phyloP scores from a whole-genome alignment of 2,329 filamentous ascomycete species.

The Bipolaris zeicola region DNA sequence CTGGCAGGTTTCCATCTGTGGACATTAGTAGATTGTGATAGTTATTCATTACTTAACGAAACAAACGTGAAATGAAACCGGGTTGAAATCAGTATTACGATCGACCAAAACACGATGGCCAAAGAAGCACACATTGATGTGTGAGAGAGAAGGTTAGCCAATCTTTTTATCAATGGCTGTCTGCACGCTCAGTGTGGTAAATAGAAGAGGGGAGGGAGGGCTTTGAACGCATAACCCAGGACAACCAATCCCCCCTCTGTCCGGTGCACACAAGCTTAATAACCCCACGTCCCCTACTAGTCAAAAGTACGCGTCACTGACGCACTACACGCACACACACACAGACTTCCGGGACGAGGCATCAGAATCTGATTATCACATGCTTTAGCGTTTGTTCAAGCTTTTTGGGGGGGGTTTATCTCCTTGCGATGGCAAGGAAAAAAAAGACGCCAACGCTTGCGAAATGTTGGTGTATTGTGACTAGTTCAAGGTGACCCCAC shows the following conservation, averaged over 20 bases:
- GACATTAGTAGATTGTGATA: too few relatives aligned
- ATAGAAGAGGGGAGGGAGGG: not conserved
- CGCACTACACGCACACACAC: not conserved
- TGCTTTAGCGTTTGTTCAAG: not conserved
- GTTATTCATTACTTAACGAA: not conserved
- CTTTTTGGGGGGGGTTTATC: not conserved
- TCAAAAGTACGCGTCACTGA: not conserved
- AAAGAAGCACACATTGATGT: not conserved
- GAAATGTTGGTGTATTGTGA: not conserved
- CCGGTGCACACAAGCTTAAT: too few relatives aligned
- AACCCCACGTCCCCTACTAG: not conserved
- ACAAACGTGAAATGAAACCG: not conserved
- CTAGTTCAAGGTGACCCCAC: not conserved
- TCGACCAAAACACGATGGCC: not conserved
- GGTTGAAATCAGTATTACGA: not conserved
- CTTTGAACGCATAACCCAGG: not conserved
- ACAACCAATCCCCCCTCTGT: not conserved
- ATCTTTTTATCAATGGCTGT: not conserved
- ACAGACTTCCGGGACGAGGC: not conserved
- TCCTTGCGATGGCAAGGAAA: not conserved
- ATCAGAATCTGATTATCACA: not conserved
- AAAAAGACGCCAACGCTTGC: not conserved
- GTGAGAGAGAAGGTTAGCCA: not conserved
- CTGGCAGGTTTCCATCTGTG: not conserved
- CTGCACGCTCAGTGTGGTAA: not conserved